Percentiles rank a stretch among this genome's conserved stretches.
Evolutionary conservation across 768 basidiomycete species (phyloP).

Genomic region (Tephrocybe rancida): DNA sequence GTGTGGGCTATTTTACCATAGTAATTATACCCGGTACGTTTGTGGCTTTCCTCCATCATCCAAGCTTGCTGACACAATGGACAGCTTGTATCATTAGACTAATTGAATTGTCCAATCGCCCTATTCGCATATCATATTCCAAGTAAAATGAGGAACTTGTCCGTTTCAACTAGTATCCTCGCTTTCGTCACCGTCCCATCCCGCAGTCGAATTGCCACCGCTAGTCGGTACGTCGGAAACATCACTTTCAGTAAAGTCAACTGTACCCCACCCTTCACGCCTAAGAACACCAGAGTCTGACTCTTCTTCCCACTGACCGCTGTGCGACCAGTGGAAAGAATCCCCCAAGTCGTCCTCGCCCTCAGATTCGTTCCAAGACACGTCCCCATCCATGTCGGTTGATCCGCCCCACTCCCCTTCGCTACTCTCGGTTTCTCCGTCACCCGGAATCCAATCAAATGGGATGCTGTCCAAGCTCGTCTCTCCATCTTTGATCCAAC

Average conservation of each 20-base stretch:
- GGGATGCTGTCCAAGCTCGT: conserved; percentile 43
- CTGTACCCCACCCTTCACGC: conserved; percentile 1
- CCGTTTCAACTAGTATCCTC: conserved; percentile 32
- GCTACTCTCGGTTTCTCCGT: conserved; percentile 26
- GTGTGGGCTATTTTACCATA: background rate
- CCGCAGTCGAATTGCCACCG: conserved; percentile 35
- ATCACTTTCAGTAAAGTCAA: conserved; percentile 6
- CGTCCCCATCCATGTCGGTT: conserved; percentile 42
- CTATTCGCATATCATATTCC: background rate
- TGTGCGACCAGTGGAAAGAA: conserved; percentile 19
- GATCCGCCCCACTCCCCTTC: conserved; percentile 31
- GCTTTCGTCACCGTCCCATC: conserved; percentile 51
- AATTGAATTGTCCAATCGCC: conserved; percentile 14
- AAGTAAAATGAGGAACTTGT: background rate
- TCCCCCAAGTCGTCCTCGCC: conserved; percentile 30
- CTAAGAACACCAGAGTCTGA: background rate
- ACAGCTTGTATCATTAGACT: conserved; percentile 30
- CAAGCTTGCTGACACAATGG: background rate
- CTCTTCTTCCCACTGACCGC: conserved; percentile 9
- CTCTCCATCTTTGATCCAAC: conserved; percentile 33
- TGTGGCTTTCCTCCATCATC: background rate
- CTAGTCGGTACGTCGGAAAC: conserved; percentile 21
- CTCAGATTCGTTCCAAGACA: conserved; percentile 43
- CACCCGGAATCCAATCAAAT: conserved; percentile 46
- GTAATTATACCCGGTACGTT: conserved; percentile 38